Evolutionary conservation across 768 basidiomycete genomes (phyloP).

Genomic region (Stropharia rugosoannulata): DNA sequence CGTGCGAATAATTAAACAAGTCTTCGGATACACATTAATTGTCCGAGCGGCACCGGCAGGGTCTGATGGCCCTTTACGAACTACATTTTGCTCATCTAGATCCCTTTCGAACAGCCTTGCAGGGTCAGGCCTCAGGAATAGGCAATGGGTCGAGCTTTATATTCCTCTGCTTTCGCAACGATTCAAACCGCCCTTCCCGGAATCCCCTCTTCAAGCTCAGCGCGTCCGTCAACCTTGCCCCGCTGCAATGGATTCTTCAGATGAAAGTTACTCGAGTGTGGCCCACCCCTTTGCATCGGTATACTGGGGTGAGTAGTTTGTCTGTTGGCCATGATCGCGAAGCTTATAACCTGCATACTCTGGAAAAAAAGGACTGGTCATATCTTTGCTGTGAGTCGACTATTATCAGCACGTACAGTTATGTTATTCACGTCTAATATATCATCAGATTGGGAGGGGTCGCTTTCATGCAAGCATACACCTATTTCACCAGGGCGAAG

Average conservation of each 20-base stretch:
- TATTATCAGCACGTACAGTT: neutral
- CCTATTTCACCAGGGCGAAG: conserved; percentile 1
- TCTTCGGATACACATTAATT: neutral
- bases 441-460: neutral
- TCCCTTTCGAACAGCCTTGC: conserved; percentile 1
- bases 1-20: too few species aligned
- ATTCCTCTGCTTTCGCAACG: neutral
- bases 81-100: neutral
- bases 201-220: neutral
- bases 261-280: conserved; percentile 1
- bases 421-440: neutral
- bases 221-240: neutral
- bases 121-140: neutral
- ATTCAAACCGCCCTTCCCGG: conserved; percentile 3
- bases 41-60: neutral
- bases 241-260: conserved; percentile 2
- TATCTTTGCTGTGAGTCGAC: conserved; percentile 1
- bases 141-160: neutral
- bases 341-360: neutral
- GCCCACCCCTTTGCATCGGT: conserved; percentile 4
- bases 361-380: neutral
- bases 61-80: conserved; percentile 2
- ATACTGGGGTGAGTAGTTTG: conserved; percentile 3
- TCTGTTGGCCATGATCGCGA: neutral
- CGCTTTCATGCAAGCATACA: conserved; percentile 1